phyloP scores from a whole-genome alignment of 2,329 filamentous ascomycete genomes.

The Dactylellina sp. region DNA sequence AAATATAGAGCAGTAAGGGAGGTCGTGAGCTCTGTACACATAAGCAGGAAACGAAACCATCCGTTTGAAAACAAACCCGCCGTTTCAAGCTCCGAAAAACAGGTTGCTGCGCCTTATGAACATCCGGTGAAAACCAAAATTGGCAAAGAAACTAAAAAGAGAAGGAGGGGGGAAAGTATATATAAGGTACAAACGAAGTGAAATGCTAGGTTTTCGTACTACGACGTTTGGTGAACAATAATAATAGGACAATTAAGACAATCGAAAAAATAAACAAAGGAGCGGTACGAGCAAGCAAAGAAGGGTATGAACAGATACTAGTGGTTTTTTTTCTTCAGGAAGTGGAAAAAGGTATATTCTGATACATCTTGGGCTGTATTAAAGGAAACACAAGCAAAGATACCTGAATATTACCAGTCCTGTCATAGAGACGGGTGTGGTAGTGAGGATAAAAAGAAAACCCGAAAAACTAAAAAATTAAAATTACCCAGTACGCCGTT shows the following conservation, averaged over 20 bases:
- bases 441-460: conserved; percentile 11
- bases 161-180: conserved; percentile 8
- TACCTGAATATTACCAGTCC: conserved; percentile 29
- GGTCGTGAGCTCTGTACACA: conserved; percentile 57
- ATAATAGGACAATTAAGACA: conserved; percentile 20
- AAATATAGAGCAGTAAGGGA: conserved; percentile 35
- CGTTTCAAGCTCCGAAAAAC: conserved; percentile 57
- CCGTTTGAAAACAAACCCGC: conserved; percentile 57
- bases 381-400: conserved; percentile 25
- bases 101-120: conserved; percentile 55
- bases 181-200: conserved; percentile 56
- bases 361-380: conserved; percentile 37
- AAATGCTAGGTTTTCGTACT: conserved; percentile 31
- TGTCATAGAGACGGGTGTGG: conserved; percentile 6
- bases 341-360: conserved; percentile 28
- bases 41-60: conserved; percentile 56
- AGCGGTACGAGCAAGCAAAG: conserved; percentile 8
- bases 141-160: conserved; percentile 7
- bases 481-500: conserved; percentile 28
- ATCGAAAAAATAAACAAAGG: conserved; percentile 14
- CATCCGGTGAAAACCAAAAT: conserved; percentile 47
- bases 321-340: conserved; percentile 39
- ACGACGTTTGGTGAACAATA: conserved; percentile 25
- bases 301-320: conserved; percentile 42
- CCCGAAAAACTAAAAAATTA: conserved; percentile 28